phyloP scores from a whole-genome alignment of 176 grass and related monocot genomes.

The Aegilops sharonensis region DNA sequence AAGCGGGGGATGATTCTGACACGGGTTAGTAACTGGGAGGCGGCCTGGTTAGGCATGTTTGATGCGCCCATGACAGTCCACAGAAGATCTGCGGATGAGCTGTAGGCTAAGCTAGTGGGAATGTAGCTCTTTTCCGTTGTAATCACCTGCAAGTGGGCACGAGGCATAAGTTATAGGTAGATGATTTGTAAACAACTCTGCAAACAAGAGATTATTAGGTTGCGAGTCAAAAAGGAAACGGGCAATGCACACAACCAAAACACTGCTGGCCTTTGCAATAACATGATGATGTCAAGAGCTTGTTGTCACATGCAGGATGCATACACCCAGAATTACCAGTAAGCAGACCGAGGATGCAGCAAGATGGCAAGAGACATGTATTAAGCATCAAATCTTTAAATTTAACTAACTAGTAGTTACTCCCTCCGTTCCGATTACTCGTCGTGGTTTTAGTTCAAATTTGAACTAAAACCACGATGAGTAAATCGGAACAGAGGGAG shows the following conservation, averaged over 20 bases:
- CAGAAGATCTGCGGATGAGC: conserved; percentile 34
- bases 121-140: conserved; percentile 67
- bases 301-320: not conserved
- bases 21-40: conserved; percentile 48
- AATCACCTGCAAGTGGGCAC: conserved; percentile 44
- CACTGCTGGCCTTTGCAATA: not conserved
- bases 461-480: no score
- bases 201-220: not conserved
- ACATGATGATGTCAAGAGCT: not conserved
- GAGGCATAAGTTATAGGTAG: not conserved
- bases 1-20: conserved; percentile 41
- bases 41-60: conserved; percentile 49
- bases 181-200: not conserved
- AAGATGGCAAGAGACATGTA: not conserved
- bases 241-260: not conserved
- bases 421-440: no score
- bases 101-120: conserved; percentile 72
- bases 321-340: not conserved
- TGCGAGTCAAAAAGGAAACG: not conserved
- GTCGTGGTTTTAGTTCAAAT: no score
- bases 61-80: conserved; percentile 93
- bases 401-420: not conserved
- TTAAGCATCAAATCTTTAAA: not conserved
- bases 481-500: no score
- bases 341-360: not conserved